These are phyloP conservation scores for Moniliophthora roreri DNA, from an alignment of 1,284 basidiomycete genomes.

Conservation along the genomic window DNA sequence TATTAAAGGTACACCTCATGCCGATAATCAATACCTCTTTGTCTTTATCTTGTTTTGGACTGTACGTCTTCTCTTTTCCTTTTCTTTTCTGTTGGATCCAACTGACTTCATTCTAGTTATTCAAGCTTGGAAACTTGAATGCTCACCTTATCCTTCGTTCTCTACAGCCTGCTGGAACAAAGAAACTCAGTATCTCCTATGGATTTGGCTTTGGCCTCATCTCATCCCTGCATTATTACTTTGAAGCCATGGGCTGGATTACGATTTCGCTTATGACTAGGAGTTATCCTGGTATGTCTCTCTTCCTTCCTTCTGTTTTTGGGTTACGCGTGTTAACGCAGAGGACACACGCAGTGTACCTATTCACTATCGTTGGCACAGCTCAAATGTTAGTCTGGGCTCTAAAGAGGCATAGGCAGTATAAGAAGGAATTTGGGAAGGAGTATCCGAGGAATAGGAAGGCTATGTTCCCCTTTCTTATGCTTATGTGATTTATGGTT, in stretches of 20 bases:
- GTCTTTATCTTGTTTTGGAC: conserved; percentile 71
- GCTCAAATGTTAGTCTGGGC: conserved; percentile 90
- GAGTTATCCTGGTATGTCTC: conserved; percentile 67
- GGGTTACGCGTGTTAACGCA: conserved; percentile 3
- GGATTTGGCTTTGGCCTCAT: conserved; percentile 87
- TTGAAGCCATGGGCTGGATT: conserved; percentile 83
- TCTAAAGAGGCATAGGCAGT: conserved; percentile 85
- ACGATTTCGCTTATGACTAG: conserved; percentile 79
- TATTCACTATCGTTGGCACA: conserved; percentile 72
- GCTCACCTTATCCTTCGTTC: conserved; percentile 83
- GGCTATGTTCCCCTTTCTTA: conserved; percentile 78
- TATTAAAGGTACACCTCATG: conserved; percentile 68
- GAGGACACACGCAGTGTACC: conserved; percentile 52
- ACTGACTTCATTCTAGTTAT: conserved; percentile 58
- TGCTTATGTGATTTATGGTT: too few species aligned
- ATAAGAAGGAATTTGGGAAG: conserved; percentile 92
- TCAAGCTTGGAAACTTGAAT: conserved; percentile 85
- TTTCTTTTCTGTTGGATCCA: conserved; percentile 1
- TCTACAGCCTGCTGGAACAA: conserved; percentile 82
- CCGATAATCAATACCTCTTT: conserved; percentile 69
- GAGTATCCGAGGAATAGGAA: conserved; percentile 78
- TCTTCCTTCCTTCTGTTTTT: too few species aligned
- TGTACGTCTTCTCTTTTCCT: conserved; percentile 47
- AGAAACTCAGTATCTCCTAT: conserved; percentile 79
- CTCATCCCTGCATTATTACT: conserved; percentile 95